Evolutionary conservation across 2,329 filamentous ascomycete genomes (phyloP), one percentile per base, ranked within the genome.

Genomic region (Orbilia javanica): DNA sequence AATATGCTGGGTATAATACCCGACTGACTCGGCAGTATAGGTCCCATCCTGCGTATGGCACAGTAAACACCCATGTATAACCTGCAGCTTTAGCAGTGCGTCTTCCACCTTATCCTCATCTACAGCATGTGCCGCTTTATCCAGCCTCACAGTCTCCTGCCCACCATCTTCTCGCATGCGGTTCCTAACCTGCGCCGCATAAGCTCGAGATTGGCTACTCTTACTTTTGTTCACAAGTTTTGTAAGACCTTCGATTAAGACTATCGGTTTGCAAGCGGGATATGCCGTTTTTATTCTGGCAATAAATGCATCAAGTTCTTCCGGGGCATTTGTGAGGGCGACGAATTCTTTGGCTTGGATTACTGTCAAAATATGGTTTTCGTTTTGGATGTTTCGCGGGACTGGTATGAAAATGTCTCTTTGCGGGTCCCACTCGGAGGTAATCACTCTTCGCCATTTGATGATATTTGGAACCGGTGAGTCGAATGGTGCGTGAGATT

Each of bases 1-100:
- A 60, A 95, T 90, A 82, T 95, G 91, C 81, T 94, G 91, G 0
- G 93, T 95, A 81, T 94, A 93, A 36, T 88, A 86, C 31, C 87
- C 85, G 31, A 94, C 89, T 90, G 92, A 93, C 80, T 91, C 88
- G 1, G 91, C 91, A 0, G 91, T 92, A 81, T 93, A 91, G 0
- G 88, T 82, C 0, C 87, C 81, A 1, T 85, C 84, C 13, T 83
- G 84, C 0, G 91, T 92, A 82, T 95, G 91, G 82, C 94, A 91
- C 52, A 94, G 89, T 3, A 93, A 85, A 22, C 88, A 88, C 4
- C 86, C 85, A 83, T 94, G 90, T 25, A 88, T 83, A 4, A 94
- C 87, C 83, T 95, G 92, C 3, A 95, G 85, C 15, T 88, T 86
- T 10, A 95, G 85, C 2, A 94, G 85, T 3, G 90, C 90, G 80